Conservation (phyloP, 192 early-diverging fungal species). For the Podila epigama region DNA sequence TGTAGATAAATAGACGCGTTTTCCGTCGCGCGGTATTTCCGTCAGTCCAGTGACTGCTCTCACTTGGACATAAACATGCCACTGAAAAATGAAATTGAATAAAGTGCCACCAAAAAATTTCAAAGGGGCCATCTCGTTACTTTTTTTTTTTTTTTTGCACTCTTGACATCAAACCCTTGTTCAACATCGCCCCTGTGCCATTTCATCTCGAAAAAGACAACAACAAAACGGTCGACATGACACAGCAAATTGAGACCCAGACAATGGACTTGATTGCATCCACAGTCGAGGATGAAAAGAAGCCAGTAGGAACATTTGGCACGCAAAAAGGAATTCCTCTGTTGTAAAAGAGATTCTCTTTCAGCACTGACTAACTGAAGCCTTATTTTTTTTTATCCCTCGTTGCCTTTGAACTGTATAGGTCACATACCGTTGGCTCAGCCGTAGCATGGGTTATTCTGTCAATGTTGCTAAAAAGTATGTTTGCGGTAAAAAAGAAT, state of each 20-base stretch:
- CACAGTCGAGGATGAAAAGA: slow-evolving; percentile 37
- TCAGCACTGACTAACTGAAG: not conserved
- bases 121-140: no score
- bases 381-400: not conserved
- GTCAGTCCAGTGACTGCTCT: no score
- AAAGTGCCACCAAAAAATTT: no score
- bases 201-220: not conserved
- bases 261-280: slow-evolving; percentile 26
- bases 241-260: slow-evolving; percentile 20
- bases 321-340: not conserved
- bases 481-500: not conserved
- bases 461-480: slow-evolving; percentile 44
- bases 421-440: slow-evolving; percentile 46
- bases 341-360: not conserved
- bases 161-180: no score
- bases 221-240: not conserved
- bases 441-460: slow-evolving; percentile 46
- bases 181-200: no score
- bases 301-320: slow-evolving; percentile 12
- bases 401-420: not conserved
- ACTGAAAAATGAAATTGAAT: no score
- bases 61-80: no score
- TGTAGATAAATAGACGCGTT: slow-evolving; percentile 13
- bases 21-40: not conserved
- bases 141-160: no score